Conservation (phyloP, 2,329 filamentous ascomycete genomes). For the Botrytis medusae region DNA sequence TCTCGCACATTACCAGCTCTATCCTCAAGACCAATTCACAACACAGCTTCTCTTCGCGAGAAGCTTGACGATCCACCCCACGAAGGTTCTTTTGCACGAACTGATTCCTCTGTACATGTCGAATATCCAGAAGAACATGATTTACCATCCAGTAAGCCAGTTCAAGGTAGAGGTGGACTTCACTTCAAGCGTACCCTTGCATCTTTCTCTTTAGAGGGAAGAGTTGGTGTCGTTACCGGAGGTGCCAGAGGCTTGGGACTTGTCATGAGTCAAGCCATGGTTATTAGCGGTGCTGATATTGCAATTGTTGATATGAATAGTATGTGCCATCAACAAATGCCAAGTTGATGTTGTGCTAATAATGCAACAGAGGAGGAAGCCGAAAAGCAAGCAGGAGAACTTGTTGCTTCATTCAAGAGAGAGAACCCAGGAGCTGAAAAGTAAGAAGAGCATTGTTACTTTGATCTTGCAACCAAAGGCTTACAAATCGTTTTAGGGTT, state of each 20-base stretch:
- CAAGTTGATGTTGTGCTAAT: conserved; percentile 25
- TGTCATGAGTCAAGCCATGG: conserved; percentile 89
- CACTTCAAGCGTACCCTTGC: conserved; percentile 84
- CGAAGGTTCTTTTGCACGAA: conserved; percentile 63
- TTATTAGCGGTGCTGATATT: conserved; percentile 82
- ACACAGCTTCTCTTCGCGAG: conserved; percentile 28
- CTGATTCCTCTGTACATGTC: conserved; percentile 74
- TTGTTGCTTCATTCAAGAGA: conserved; percentile 73
- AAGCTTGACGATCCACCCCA: conserved; percentile 32
- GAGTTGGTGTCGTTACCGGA: conserved; percentile 83
- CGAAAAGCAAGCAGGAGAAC: conserved; percentile 68
- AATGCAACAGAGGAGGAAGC: conserved; percentile 71
- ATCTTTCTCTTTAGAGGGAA: conserved; percentile 81
- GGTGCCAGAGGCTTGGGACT: conserved; percentile 86
- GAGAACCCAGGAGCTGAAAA: conserved; percentile 75
- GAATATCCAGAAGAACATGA: conserved; percentile 75
- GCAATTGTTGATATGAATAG: conserved; percentile 94
- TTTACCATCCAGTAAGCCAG: conserved; percentile 67
- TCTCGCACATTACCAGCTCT: conserved; percentile 27
- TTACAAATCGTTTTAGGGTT: conserved; percentile 47
- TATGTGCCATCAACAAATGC: conserved; percentile 46
- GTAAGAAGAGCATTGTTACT: conserved; percentile 45
- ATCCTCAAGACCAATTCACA: conserved; percentile 30
- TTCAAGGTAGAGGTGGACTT: conserved; percentile 73
- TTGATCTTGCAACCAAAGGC: conserved; percentile 1